Evolutionary conservation across 306 rosid species (phyloP).

Genomic region (Urtica urens): DNA sequence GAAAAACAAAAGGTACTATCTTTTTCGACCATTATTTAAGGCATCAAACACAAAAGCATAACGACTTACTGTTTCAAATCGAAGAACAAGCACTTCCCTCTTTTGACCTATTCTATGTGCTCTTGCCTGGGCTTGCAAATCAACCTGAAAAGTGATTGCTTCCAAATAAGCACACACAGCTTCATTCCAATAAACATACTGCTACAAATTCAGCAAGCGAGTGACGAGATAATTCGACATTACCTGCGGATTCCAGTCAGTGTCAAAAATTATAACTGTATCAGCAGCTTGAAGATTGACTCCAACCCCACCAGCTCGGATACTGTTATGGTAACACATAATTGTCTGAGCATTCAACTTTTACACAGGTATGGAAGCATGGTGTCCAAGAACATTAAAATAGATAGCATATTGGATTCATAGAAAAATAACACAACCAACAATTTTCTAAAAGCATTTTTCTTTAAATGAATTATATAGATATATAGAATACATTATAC

Average conservation of each 20-base stretch:
- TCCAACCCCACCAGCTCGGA: slow-evolving; percentile 99
- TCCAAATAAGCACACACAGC: slow-evolving; percentile 12
- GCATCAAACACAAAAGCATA: not conserved
- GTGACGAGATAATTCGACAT: slow-evolving; percentile 11
- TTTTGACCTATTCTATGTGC: slow-evolving; percentile 99
- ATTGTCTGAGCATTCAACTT: too few species aligned
- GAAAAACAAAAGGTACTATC: not conserved
- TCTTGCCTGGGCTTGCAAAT: slow-evolving; percentile 99
- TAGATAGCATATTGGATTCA: too few species aligned
- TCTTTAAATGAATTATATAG: too few species aligned
- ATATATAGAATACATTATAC: too few species aligned
- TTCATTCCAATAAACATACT: slow-evolving; percentile 1
- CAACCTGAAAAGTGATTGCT: slow-evolving; percentile 53
- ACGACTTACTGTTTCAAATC: slow-evolving; percentile 82
- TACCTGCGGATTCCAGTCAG: slow-evolving; percentile 99
- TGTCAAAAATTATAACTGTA: slow-evolving; percentile 92
- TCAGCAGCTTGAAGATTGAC: slow-evolving; percentile 99
- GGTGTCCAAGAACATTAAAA: too few species aligned
- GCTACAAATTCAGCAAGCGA: slow-evolving; percentile 7
- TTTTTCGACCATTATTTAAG: not conserved
- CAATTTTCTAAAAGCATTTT: too few species aligned
- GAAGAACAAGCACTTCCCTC: slow-evolving; percentile 96
- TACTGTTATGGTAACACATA: slow-evolving; percentile 37
- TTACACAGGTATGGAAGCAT: too few species aligned
- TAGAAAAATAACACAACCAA: too few species aligned